Conservation (phyloP, 805 yeast genomes). For the Pachysolen tannophilus region DNA sequence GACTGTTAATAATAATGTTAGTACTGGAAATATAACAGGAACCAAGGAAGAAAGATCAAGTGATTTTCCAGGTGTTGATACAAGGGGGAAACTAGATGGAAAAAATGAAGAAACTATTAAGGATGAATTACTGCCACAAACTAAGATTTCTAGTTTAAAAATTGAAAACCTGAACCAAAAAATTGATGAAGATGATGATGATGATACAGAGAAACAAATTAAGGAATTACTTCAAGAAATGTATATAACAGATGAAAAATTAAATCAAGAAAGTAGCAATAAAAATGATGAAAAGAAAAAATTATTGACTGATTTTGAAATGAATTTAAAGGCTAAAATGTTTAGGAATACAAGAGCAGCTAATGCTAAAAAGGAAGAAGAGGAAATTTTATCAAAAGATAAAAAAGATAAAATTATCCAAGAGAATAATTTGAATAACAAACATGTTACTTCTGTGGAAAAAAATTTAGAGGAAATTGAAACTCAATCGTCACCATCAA, state of each 20-base stretch:
- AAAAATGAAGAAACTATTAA: slow-evolving; percentile 1
- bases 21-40: slow-evolving; percentile 11
- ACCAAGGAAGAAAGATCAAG: slow-evolving; percentile 7
- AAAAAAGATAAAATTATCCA: too few species aligned
- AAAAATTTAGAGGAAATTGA: slow-evolving; percentile 1
- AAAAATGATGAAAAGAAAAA: background rate
- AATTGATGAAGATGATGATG: slow-evolving; percentile 8
- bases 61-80: slow-evolving; percentile 73
- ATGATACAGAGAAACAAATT: slow-evolving; percentile 21
- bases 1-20: too few species aligned
- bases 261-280: background rate
- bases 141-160: too few species aligned
- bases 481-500: slow-evolving; percentile 25
- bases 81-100: slow-evolving; percentile 76
- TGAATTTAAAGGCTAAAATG: slow-evolving; percentile 5
- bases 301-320: slow-evolving; percentile 4
- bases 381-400: background rate
- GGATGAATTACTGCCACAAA: too few species aligned
- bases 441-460: too few species aligned
- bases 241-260: too few species aligned
- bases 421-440: too few species aligned
- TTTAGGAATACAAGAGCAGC: slow-evolving; percentile 1
- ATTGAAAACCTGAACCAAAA: slow-evolving; percentile 3
- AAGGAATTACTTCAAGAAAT: slow-evolving; percentile 25
- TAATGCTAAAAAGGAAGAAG: background rate